Base-by-base conservation (phyloP, 2,329 filamentous ascomycete genomes). In the Ophiosphaerella korrae region DNA sequence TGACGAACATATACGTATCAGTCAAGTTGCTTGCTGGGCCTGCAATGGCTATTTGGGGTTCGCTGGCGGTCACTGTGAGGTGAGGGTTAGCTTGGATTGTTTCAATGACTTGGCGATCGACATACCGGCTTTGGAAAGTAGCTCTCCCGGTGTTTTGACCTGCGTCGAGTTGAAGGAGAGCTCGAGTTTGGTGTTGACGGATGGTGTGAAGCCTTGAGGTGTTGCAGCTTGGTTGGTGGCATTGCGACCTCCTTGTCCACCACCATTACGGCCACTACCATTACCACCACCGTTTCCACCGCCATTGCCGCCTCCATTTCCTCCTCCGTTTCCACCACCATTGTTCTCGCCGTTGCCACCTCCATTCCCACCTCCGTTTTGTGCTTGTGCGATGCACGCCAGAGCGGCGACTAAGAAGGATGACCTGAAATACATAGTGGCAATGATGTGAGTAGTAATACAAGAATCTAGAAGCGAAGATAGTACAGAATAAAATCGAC, bases 1-100 rank as follows among this genome's bases (percentile, higher is more conserved):
- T 73, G 18, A 72, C 59, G 53, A 71, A 72, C 53, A 73, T 61
- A 57, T 61, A 73, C 2, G 65, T 69, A 2, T 63, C 60, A 23
- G 18, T 50, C 12, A 49, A 18, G 39, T 58, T 58, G 24, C 53
- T 39, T 21, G 51, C 52, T 21, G 50, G 42, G 33, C 50, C 61
- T 7, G 62, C 37, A 13, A 71, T 26, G 9, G 66, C 70, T 42
- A 73, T 49, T 44, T 63, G 62, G 11, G 70, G 70, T 50, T 66
- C 60, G 16, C 26, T 56, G 24, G 63, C 51, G 1, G 64, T 68
- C 44, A 50, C 68, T 72, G 37, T 42, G 8, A 2, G 12, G 39
- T 42, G 8, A 2, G 12, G 7, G 46, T 68, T 42, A 65, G 55
- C 6, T n/a, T 1, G 33, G 11, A 1, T 9, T 36, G 3, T 13